These are phyloP conservation scores for Leccinum longicurvipes DNA, from an alignment of 768 basidiomycete genomes.

Conservation along the genomic window DNA sequence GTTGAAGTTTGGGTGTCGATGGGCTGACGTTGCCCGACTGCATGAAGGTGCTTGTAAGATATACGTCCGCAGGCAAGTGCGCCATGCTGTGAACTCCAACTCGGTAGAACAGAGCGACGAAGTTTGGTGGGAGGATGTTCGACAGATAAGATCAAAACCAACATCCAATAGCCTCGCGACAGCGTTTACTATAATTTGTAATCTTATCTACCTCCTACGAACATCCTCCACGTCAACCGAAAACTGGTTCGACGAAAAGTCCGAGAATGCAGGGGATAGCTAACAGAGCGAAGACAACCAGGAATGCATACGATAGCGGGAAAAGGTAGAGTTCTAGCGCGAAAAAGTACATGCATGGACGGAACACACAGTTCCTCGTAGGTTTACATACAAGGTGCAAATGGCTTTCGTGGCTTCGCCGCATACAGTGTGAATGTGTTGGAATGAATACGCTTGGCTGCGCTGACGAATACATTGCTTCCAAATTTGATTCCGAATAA, in stretches of 20 bases:
- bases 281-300: constrained; percentile 27
- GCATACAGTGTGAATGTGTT: constrained; percentile 29
- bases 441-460: constrained; percentile 20
- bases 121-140: constrained; percentile 17
- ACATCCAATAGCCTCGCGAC: not conserved
- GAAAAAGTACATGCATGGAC: constrained; percentile 22
- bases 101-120: constrained; percentile 10
- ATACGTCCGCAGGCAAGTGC: constrained; percentile 31
- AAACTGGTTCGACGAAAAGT: constrained; percentile 3
- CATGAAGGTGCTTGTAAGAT: constrained; percentile 32
- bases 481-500: constrained; percentile 13
- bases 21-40: constrained; percentile 31
- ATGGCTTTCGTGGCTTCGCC: constrained; percentile 24
- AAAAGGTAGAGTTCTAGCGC: constrained; percentile 16
- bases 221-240: not conserved
- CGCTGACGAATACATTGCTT: constrained; percentile 28
- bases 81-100: constrained; percentile 30
- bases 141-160: constrained; percentile 19
- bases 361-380: constrained; percentile 19
- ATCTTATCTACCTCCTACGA: constrained; percentile 8
- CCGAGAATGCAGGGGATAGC: constrained; percentile 15
- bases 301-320: constrained; percentile 18
- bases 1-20: constrained; percentile 32
- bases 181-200: constrained; percentile 4
- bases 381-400: constrained; percentile 29